A percentile compares a stretch with the other conserved stretches of the same genome.
These are phyloP conservation scores for Torulaspora quercuum DNA, from an alignment of 805 yeast genomes.

Conservation along the genomic window DNA sequence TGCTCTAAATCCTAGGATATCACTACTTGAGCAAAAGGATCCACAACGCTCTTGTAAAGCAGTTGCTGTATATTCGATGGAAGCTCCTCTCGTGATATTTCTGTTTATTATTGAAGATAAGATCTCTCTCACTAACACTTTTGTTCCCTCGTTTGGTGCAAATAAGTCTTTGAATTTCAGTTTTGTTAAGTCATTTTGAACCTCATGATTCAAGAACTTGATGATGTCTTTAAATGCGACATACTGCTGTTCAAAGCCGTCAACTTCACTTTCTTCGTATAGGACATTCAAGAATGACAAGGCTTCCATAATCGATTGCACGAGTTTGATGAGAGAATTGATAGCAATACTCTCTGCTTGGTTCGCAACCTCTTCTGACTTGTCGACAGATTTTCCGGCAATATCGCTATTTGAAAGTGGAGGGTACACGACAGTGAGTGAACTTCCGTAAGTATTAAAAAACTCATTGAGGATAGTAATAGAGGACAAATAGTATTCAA, in stretches of 20 bases:
- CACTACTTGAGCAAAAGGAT: constrained; percentile 89
- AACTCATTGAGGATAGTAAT: constrained; percentile 65
- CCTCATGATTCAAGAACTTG: constrained; percentile 61
- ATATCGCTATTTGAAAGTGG: constrained; percentile 47
- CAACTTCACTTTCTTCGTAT: constrained; percentile 60
- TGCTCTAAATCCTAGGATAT: constrained; percentile 90
- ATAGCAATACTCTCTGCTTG: constrained; percentile 93
- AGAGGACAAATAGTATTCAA: constrained; percentile 70
- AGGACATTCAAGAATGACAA: constrained; percentile 81
- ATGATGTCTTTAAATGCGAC: constrained; percentile 61
- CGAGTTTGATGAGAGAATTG: constrained; percentile 67
- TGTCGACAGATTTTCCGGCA: constrained; percentile 29
- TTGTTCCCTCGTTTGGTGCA: constrained; percentile 56
- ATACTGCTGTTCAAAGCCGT: constrained; percentile 35
- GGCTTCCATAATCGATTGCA: constrained; percentile 82
- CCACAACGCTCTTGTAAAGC: constrained; percentile 91
- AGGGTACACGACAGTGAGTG: constrained; percentile 29
- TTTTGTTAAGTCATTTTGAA: constrained; percentile 62
- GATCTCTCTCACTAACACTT: constrained; percentile 72
- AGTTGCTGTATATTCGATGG: constrained; percentile 84
- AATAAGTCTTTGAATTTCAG: constrained; percentile 74
- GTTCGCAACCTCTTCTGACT: constrained; percentile 59
- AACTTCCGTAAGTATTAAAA: constrained; percentile 60
- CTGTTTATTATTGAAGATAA: constrained; percentile 85
- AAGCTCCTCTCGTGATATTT: constrained; percentile 85